Base-by-base conservation (phyloP, 257 asterid species). In the Plantago elongata region DNA sequence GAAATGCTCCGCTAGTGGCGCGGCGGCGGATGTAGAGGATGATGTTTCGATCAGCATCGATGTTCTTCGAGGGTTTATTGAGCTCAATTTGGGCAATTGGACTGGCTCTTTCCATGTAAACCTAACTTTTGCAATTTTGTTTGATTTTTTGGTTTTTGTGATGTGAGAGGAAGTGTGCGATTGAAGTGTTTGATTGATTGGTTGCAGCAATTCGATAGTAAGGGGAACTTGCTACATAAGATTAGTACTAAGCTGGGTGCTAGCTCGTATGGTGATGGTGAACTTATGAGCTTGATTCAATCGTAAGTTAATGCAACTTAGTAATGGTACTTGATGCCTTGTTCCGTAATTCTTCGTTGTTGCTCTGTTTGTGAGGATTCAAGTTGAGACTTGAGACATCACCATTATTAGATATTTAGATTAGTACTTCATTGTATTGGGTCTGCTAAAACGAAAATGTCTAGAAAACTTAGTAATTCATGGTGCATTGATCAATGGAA, bases 181-280 rank as follows among this genome's bases (percentile, higher is more conserved):
- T 22, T n/a, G n/a, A 22, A 17, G 5, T 29, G 30, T 45, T 38
- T 49, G 56, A 9, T 40, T 61, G 66, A 60, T 50, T 64, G 67
- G 16, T 71, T 83, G 81, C 83, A 92, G 99, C 99, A 89, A 84
- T 92, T 81, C 75, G 97, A 92, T 83, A 45, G 74, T 57, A 51
- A 73, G 57, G 99, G 99, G 57, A 73, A 86, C 64, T 79, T 89
- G 79, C 72, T 92, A 75, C 80, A 92, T 62, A 81, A 71, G 73
- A 75, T 92, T 73, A 77, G 81, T 61, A 89, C 95, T 29, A 84
- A 82, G 83, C 95, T 92, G 66, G 78, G 89, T 11, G 95, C 79
- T 10, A 76, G 90, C 47, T 92, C 96, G 40, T 89, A 92, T n/a
- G 99, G 97, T 38, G 91, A 92, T 80, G 88, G 74, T 72, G 97